A percentile compares a stretch with the other conserved stretches of the same genome.
Evolutionary conservation across 768 basidiomycete species (phyloP).

Genomic region (Lactifluus rugatus): DNA sequence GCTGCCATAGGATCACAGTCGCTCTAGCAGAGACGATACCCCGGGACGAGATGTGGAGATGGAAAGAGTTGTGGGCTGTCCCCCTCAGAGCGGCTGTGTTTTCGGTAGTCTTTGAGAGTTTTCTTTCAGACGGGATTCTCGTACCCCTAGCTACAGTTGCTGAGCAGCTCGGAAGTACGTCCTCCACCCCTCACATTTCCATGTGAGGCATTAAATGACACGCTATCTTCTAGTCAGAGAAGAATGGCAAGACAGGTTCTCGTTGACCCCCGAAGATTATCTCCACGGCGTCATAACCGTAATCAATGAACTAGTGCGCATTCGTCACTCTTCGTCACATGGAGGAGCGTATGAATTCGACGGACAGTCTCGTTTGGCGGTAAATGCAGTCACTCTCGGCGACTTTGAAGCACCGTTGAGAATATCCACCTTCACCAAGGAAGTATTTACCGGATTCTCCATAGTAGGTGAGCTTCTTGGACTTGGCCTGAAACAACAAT

Average conservation of each 20-base stretch:
- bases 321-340: background rate
- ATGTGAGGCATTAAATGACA: background rate
- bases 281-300: slow-evolving; percentile 69
- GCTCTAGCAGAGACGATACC: slow-evolving; percentile 54
- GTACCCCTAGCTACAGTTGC: slow-evolving; percentile 44
- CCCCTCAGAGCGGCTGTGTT: slow-evolving; percentile 61
- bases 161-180: slow-evolving; percentile 59
- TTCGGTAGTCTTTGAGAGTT: slow-evolving; percentile 54
- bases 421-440: slow-evolving; percentile 73
- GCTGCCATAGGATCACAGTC: slow-evolving; percentile 42
- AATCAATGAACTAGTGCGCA: slow-evolving; percentile 68
- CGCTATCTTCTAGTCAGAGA: slow-evolving; percentile 40
- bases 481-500: background rate
- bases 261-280: slow-evolving; percentile 67
- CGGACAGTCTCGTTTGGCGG: slow-evolving; percentile 60
- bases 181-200: background rate
- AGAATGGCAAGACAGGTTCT: slow-evolving; percentile 59
- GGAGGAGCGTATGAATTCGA: background rate
- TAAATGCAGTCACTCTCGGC: slow-evolving; percentile 75
- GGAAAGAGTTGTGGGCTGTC: slow-evolving; percentile 77
- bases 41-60: slow-evolving; percentile 68
- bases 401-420: slow-evolving; percentile 71
- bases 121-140: slow-evolving; percentile 48
- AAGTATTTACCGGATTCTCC: slow-evolving; percentile 73
- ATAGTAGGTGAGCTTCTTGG: slow-evolving; percentile 42